Base-by-base conservation (phyloP, 1,284 basidiomycete species). In the Apiotrichum siamense region DNA sequence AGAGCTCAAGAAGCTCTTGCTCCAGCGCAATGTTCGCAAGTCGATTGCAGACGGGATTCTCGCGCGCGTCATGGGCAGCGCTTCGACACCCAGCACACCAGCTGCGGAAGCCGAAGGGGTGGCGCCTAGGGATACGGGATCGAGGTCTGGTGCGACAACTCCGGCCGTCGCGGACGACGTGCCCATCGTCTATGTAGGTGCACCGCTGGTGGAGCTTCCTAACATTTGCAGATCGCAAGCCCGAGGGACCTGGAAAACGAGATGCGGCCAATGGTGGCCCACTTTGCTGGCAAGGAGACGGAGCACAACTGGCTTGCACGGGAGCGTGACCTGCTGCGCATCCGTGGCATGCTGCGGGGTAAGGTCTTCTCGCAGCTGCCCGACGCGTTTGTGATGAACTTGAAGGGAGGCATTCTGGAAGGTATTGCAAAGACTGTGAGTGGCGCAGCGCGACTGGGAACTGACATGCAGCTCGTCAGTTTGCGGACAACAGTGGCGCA, bases 221-320 rank as follows among this genome's bases (percentile, higher is more conserved):
- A 25, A 43, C 47, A 21, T 7, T n/a, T n/a, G 3, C 31, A 96
- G 85, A 82, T 97, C 63, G 87, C 89, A 1, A 92, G 88, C 13
- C 78, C 79, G 46, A 79, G 80, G 62, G 94, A 98, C 70, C 72
- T 98, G 35, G 89, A 93, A 64, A 81, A 79, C 52, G 91, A 96
- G 62, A 88, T 97, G 64, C 75, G 80, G 5, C 74, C 75, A 17
- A 91, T 96, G 85, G 67, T 81, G 20, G 85, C 86, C 44, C 76
- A 79, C 51, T 97, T 97, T 64, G 87, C 90, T 83, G 92, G 91
- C 17, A 96, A 84, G 74, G 96, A 99, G 75, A 90, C 88, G 0
- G 94, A 98, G 67, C 88, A 94, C 62, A 99, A 99, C 66, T 99
- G 94, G 94, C 79, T 82, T 37, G 76, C 79, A 23, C 81, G 94